Evolutionary conservation across 2,329 filamentous ascomycete species (phyloP).

Genomic region (Trichoderma harzianum): DNA sequence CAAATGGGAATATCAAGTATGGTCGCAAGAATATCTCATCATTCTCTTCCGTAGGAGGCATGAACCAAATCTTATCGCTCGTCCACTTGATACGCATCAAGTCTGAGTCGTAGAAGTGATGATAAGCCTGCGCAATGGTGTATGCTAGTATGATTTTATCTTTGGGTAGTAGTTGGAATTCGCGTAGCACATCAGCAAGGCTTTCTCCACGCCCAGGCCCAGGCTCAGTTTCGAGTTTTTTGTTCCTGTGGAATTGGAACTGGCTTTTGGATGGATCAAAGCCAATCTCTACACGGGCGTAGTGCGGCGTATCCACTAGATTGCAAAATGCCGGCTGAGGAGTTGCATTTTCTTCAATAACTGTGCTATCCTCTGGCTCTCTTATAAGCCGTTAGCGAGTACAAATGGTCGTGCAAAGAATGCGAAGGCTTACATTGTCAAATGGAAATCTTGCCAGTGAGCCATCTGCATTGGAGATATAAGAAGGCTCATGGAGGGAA

Average conservation of each 20-base stretch:
- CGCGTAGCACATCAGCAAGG: neutral
- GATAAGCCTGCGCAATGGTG: neutral
- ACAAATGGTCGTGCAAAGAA: neutral
- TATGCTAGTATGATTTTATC: neutral
- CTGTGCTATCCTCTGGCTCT: neutral
- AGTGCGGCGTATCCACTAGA: neutral
- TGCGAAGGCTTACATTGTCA: neutral
- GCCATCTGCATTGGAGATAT: neutral
- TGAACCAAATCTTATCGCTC: slow-evolving; percentile 19
- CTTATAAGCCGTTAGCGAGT: neutral
- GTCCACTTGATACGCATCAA: slow-evolving; percentile 20
- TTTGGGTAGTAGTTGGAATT: neutral
- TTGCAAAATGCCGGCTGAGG: neutral
- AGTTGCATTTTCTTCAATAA: neutral
- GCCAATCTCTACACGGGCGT: neutral
- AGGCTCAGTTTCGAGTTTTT: neutral
- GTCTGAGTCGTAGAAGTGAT: slow-evolving; percentile 19
- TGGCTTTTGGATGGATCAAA: neutral
- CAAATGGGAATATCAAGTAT: neutral
- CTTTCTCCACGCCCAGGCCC: neutral
- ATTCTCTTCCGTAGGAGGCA: neutral
- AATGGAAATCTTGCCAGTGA: neutral
- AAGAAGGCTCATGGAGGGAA: neutral
- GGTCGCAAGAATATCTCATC: neutral
- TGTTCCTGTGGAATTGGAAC: neutral